Conservation (phyloP, 192 early-diverging fungal genomes). For the Gamsiella multidivaricata region DNA sequence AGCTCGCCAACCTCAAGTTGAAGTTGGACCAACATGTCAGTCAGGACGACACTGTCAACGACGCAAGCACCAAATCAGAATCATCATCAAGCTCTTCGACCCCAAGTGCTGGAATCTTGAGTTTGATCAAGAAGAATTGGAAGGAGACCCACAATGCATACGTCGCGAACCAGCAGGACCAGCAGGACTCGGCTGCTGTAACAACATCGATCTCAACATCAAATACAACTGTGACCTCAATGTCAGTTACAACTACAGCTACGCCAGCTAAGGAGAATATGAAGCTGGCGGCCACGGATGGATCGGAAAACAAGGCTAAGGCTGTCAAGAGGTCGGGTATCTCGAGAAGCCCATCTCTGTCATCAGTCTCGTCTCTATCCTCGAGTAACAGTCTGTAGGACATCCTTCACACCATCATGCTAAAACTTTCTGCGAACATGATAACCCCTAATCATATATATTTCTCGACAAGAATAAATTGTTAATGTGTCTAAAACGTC, state of each 20-base stretch:
- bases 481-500: no score
- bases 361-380: background rate
- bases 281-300: background rate
- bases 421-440: no score
- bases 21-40: constrained; percentile 65
- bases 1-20: constrained; percentile 68
- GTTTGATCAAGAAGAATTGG: constrained; percentile 40
- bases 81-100: constrained; percentile 39
- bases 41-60: constrained; percentile 16
- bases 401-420: background rate
- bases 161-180: background rate
- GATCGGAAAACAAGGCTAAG: background rate
- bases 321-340: no score
- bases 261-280: background rate
- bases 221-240: no score
- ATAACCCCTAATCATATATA: no score
- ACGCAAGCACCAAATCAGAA: background rate
- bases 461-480: no score
- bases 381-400: background rate
- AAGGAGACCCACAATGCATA: constrained; percentile 20
- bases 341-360: constrained; percentile 5
- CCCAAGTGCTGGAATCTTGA: constrained; percentile 49
- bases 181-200: background rate
- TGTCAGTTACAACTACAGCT: no score
- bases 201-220: no score